Evolutionary conservation across 192 early-diverging fungal genomes (phyloP).

Genomic region (Fimicolochytrium jonesii): DNA sequence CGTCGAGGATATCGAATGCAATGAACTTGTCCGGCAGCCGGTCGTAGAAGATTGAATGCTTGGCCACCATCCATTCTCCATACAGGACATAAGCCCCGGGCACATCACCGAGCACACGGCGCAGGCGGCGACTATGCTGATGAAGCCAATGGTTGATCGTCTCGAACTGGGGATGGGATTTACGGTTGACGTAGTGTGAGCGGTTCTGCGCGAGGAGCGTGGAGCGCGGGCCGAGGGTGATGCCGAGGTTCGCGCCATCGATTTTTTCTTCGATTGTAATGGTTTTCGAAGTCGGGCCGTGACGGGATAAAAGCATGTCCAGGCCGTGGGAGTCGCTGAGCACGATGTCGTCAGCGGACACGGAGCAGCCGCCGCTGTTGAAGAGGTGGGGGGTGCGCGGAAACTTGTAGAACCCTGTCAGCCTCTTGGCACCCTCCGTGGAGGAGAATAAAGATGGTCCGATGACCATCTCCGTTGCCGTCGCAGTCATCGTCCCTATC

Average conservation of each 20-base stretch:
- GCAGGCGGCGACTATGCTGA: slow-evolving; percentile 17
- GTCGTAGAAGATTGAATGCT: slow-evolving; percentile 35
- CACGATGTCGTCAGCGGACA: slow-evolving; percentile 40
- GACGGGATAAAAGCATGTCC: slow-evolving; percentile 11
- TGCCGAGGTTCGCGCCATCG: slow-evolving; percentile 48
- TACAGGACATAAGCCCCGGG: slow-evolving; percentile 29
- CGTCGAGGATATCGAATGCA: slow-evolving; percentile 41
- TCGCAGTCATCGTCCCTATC: too few relatives aligned
- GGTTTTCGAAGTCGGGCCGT: slow-evolving; percentile 11
- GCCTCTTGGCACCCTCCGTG: too few relatives aligned
- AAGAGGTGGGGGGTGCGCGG: slow-evolving; percentile 45
- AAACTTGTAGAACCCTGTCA: slow-evolving; percentile 36
- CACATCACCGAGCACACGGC: slow-evolving; percentile 12
- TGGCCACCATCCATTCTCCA: slow-evolving; percentile 47
- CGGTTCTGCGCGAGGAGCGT: slow-evolving; percentile 39
- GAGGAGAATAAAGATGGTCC: too few relatives aligned
- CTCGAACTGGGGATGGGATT: slow-evolving; percentile 34
- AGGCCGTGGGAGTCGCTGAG: slow-evolving; percentile 23
- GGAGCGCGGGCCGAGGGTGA: slow-evolving; percentile 19
- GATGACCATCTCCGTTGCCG: too few relatives aligned
- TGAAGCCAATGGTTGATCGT: slow-evolving; percentile 29
- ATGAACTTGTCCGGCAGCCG: slow-evolving; percentile 31
- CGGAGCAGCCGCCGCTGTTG: slow-evolving; percentile 31
- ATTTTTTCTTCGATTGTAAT: slow-evolving; percentile 47
- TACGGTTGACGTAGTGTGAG: slow-evolving; percentile 30